Conservation (phyloP, 2,329 filamentous ascomycete species). For the Paraconiothyrium brasiliense region DNA sequence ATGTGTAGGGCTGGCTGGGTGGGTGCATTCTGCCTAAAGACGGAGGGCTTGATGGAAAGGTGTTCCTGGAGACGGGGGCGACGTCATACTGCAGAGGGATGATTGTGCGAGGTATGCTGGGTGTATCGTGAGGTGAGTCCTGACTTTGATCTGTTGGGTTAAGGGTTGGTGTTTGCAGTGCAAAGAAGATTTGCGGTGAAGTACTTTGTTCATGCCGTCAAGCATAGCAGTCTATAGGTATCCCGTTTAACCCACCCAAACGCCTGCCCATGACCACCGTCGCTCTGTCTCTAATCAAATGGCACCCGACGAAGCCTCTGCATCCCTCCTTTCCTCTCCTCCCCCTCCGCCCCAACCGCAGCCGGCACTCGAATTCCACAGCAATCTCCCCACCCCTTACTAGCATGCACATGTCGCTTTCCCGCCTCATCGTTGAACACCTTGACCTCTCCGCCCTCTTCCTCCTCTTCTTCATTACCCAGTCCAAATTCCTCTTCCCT, state of each 20-base stretch:
- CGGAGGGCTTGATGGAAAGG: no score
- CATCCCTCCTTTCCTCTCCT: slow-evolving; percentile 79
- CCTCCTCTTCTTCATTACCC: slow-evolving; percentile 50
- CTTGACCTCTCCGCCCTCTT: slow-evolving; percentile 62
- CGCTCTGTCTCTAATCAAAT: slow-evolving; percentile 69
- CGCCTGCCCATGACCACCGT: neutral
- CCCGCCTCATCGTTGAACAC: slow-evolving; percentile 70
- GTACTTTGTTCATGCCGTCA: no score
- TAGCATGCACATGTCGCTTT: slow-evolving; percentile 75
- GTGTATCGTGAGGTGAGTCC: no score
- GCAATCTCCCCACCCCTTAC: slow-evolving; percentile 85
- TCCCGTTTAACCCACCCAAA: neutral
- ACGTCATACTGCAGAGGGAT: no score
- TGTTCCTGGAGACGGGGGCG: no score
- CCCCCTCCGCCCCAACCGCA: slow-evolving; percentile 87
- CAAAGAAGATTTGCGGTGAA: no score
- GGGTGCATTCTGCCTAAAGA: no score
- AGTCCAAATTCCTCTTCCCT: slow-evolving; percentile 63
- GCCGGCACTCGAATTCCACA: slow-evolving; percentile 98
- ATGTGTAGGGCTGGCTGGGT: no score
- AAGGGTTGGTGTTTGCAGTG: no score
- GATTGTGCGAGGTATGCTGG: no score
- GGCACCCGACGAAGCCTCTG: slow-evolving; percentile 74
- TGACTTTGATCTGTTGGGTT: no score
- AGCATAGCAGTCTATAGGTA: neutral